Conservation (phyloP, 371 early-diverging fungal genomes). For the Actinomucor elegans region DNA sequence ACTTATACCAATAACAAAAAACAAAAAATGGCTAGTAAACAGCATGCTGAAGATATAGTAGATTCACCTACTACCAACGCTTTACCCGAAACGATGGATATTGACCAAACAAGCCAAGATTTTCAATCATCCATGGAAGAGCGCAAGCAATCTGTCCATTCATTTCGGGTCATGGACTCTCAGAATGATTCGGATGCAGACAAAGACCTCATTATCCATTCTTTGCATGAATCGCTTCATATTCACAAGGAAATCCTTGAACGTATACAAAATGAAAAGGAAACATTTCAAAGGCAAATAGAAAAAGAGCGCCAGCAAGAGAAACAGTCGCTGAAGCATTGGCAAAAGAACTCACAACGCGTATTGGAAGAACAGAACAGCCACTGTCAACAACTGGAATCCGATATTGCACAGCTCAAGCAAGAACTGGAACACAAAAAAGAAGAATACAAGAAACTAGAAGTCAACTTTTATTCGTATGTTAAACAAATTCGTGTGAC, state of each 20-base stretch:
- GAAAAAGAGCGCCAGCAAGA: conserved; percentile 27
- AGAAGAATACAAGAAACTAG: conserved; percentile 38
- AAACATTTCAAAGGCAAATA: conserved; percentile 22
- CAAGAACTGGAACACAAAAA: conserved; percentile 36
- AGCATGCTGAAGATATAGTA: background rate
- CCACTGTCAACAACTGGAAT: conserved; percentile 22
- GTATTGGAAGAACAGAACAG: conserved; percentile 24
- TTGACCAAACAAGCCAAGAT: background rate
- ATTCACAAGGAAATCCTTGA: conserved; percentile 46
- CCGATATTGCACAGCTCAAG: conserved; percentile 10
- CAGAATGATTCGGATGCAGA: conserved; percentile 17
- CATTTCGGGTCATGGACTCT: conserved; percentile 13
- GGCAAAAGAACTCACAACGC: conserved; percentile 14
- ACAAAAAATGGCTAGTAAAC: background rate
- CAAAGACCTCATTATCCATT: conserved; percentile 38
- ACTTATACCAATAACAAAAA: conserved; percentile 1
- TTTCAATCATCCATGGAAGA: conserved; percentile 2
- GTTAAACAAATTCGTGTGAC: conserved; percentile 46
- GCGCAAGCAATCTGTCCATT: conserved; percentile 16
- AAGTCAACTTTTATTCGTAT: conserved; percentile 43
- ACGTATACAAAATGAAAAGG: conserved; percentile 39
- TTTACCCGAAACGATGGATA: background rate
- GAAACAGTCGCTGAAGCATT: conserved; percentile 5
- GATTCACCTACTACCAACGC: background rate
- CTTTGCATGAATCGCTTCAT: conserved; percentile 38